Percentiles rank a stretch among this genome's conserved stretches.
Evolutionary conservation across 2,329 filamentous ascomycete species (phyloP).

Genomic region (Pseudogymnoascus sp.): DNA sequence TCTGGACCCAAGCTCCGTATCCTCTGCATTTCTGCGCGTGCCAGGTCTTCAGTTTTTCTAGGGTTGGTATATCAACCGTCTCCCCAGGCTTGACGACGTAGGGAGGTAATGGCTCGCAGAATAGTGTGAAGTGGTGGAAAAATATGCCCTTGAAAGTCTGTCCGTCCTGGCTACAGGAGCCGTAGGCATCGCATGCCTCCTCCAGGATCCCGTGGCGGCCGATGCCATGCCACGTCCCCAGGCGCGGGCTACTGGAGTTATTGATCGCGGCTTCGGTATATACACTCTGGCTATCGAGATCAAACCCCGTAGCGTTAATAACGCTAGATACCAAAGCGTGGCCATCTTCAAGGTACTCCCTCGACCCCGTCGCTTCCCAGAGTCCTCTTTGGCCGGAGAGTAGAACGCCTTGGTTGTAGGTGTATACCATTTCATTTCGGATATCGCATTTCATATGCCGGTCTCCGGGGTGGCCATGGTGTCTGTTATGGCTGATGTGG

Average conservation of each 20-base stretch:
- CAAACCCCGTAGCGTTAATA: conserved; percentile 71
- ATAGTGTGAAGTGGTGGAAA: conserved; percentile 76
- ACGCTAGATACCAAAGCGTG: conserved; percentile 68
- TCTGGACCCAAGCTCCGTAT: conserved; percentile 65
- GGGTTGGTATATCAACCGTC: conserved; percentile 20
- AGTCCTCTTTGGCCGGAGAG: conserved; percentile 73
- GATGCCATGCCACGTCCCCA: conserved; percentile 57
- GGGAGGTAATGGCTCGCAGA: conserved; percentile 57
- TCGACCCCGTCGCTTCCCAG: conserved; percentile 66
- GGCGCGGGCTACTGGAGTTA: neutral
- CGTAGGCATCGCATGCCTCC: conserved; percentile 69
- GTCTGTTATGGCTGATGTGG: conserved; percentile 59
- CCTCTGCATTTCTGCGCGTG: conserved; percentile 54
- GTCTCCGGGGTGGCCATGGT: conserved; percentile 21
- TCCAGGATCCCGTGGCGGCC: conserved; percentile 78
- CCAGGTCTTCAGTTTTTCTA: conserved; percentile 20
- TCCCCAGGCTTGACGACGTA: conserved; percentile 19
- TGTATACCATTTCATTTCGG: conserved; percentile 84
- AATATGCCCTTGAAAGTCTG: conserved; percentile 95
- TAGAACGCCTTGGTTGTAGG: conserved; percentile 90
- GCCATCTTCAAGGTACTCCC: conserved; percentile 65
- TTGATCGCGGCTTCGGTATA: conserved; percentile 25
- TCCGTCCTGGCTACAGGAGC: conserved; percentile 68
- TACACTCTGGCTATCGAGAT: conserved; percentile 32
- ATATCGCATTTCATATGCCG: conserved; percentile 60